phyloP scores from a whole-genome alignment of 805 yeast species.

The Cyberlindnera subsufficiens region DNA sequence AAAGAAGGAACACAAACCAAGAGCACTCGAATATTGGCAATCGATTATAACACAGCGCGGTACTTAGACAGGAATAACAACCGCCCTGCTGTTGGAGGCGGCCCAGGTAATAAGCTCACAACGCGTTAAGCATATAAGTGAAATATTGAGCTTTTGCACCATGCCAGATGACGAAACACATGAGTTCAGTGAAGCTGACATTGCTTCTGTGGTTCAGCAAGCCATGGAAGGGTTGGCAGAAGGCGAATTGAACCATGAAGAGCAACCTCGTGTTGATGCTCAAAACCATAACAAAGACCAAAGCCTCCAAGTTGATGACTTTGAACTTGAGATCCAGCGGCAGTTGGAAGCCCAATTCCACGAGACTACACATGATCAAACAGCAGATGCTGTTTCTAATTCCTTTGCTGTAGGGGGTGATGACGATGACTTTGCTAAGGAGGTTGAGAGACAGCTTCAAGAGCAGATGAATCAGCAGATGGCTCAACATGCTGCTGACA shows the following conservation, averaged over 20 bases:
- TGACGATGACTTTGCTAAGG: slow-evolving; percentile 22
- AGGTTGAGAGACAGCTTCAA: slow-evolving; percentile 22
- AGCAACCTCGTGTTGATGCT: slow-evolving; percentile 2
- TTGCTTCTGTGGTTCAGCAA: slow-evolving; percentile 34
- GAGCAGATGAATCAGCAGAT: slow-evolving; percentile 12
- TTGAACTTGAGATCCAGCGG: slow-evolving; percentile 21
- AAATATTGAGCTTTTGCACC: background rate
- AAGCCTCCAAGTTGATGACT: slow-evolving; percentile 10
- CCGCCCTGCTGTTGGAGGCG: background rate
- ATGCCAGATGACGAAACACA: slow-evolving; percentile 1
- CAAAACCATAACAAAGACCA: slow-evolving; percentile 2
- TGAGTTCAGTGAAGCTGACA: slow-evolving; percentile 24
- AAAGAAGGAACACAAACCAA: background rate
- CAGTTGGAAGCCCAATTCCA: slow-evolving; percentile 19
- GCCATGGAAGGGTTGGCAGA: slow-evolving; percentile 27
- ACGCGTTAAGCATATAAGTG: background rate
- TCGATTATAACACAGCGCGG: background rate
- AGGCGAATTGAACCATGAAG: slow-evolving; percentile 3
- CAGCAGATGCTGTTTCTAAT: background rate
- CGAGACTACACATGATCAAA: slow-evolving; percentile 2
- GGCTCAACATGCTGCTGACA: background rate
- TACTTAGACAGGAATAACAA: background rate
- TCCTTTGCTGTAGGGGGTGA: slow-evolving; percentile 1
- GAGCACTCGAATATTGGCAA: background rate
- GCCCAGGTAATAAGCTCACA: background rate